phyloP scores from a whole-genome alignment of 441 rosid species.

The Iberis amara region DNA sequence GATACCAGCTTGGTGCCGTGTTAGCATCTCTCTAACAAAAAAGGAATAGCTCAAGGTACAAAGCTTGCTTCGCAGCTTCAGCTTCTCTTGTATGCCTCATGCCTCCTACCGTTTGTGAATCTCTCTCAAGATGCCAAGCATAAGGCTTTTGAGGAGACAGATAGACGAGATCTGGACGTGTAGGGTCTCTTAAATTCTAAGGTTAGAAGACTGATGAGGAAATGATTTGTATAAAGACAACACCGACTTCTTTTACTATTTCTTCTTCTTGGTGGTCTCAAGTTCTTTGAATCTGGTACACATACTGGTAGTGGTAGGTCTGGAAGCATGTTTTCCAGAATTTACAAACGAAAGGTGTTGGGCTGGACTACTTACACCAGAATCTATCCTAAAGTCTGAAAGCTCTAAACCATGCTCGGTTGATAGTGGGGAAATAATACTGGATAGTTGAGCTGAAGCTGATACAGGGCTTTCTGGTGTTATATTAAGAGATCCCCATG shows the following conservation, averaged over 20 bases:
- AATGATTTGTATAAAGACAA: constrained; percentile 20
- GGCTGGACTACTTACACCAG: constrained; percentile 35
- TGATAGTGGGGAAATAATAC: constrained; percentile 47
- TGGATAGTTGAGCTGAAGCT: constrained; percentile 35
- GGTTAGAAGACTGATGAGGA: constrained; percentile 25
- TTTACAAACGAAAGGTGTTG: constrained; percentile 33
- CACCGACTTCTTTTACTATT: constrained; percentile 32
- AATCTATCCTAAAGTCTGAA: constrained; percentile 46
- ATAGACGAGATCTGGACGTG: constrained; percentile 16
- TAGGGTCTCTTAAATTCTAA: constrained; percentile 15
- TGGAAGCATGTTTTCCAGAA: constrained; percentile 32
- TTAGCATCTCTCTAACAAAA: constrained; percentile 32
- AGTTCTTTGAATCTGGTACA: constrained; percentile 32
- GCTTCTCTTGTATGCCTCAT: constrained; percentile 52
- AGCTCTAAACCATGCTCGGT: constrained; percentile 57
- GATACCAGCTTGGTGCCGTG: constrained; percentile 37
- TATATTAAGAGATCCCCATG: constrained; percentile 56
- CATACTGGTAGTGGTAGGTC: constrained; percentile 29
- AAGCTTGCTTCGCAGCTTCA: constrained; percentile 60
- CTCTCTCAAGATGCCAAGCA: constrained; percentile 41
- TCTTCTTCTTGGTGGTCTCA: constrained; percentile 31
- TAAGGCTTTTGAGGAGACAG: constrained; percentile 39
- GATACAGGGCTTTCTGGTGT: constrained; percentile 37
- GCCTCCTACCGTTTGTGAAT: constrained; percentile 33
- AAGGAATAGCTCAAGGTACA: constrained; percentile 33